Conservation (phyloP, 164 flowering plant species). For the Macadamia integrifolia region DNA sequence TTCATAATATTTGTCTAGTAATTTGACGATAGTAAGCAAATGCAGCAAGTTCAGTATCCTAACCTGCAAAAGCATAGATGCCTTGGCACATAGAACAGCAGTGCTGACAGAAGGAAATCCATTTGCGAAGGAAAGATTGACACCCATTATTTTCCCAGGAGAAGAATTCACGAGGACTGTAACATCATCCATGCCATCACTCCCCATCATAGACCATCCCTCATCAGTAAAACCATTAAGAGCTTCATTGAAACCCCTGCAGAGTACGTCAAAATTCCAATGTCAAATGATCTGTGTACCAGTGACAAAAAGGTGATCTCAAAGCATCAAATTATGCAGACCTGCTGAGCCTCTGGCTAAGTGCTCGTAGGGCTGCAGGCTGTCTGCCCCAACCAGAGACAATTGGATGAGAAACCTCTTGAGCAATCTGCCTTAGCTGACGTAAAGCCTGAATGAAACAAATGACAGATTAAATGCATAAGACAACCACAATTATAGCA, state of each 20-base stretch:
- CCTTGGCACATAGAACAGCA: slow-evolving; percentile 66
- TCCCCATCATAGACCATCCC: slow-evolving; percentile 66
- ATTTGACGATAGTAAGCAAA: background rate
- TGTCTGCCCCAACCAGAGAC: slow-evolving; percentile 72
- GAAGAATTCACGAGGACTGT: slow-evolving; percentile 56
- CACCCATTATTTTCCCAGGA: slow-evolving; percentile 49
- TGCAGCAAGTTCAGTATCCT: background rate
- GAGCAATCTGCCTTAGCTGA: slow-evolving; percentile 85
- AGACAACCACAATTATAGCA: background rate
- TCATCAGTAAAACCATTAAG: slow-evolving; percentile 67
- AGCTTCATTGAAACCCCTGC: slow-evolving; percentile 76
- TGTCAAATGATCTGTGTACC: background rate
- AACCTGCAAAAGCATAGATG: slow-evolving; percentile 76
- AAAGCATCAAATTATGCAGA: slow-evolving; percentile 8
- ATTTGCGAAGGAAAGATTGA: slow-evolving; percentile 30
- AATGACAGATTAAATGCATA: slow-evolving; percentile 1
- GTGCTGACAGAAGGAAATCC: slow-evolving; percentile 49
- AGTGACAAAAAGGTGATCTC: background rate
- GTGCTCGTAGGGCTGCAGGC: slow-evolving; percentile 81
- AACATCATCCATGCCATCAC: slow-evolving; percentile 72
- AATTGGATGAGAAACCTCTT: slow-evolving; percentile 65
- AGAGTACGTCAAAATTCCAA: slow-evolving; percentile 3
- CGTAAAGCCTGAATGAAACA: slow-evolving; percentile 64
- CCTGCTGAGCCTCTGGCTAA: slow-evolving; percentile 90
- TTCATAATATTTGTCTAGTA: background rate